Evolutionary conservation across 306 rosid genomes (phyloP), one percentile per base, ranked within the genome.

Genomic region (Vigna hirtella): DNA sequence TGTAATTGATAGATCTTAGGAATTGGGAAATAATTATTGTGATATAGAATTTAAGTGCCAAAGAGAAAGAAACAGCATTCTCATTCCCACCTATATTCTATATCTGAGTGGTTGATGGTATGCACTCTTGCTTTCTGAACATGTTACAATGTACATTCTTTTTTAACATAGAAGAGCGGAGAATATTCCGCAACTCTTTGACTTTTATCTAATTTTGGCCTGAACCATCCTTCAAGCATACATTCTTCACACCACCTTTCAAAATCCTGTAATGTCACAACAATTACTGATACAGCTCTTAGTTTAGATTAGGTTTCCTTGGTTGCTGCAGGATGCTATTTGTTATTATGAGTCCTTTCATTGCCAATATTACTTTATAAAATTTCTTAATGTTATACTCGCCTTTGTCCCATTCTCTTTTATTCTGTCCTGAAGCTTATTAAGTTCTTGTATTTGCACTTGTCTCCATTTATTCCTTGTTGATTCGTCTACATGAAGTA

Each of bases 401-500:
- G 67, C 64, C 17, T 66, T 10, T 68, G n/a, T 36, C 58, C 4
- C 66, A 22, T 59, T 67, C 9, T 16, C 36, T 40, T 50, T 51
- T 72, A 51, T 50, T 63, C 38, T 34, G 48, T 32, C 55, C 32
- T 64, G 61, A 16, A 62, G 38, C 49, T 12, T 51, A 51, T 48
- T 13, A 15, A 67, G 48, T 52, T 66, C 74, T 76, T 17, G 8
- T 28, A 11, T 71, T 53, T 45, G 18, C 59, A 62, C 17, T 5
- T 40, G 14, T 22, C 28, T n/a, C 12, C 16, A 53, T 53, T 55
- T 72, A 42, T 72, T 73, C 58, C 34, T 48, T 55, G 64, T 65
- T 56, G 66, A 56, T 73, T 82, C 50, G 47, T 65, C 56, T 82
- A 47, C 71, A 45, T 63, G 74, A 66, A 16, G 36, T 52, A 42